Conservation (phyloP, 2,329 filamentous ascomycete genomes). For the Pyrenochaeta sp. region DNA sequence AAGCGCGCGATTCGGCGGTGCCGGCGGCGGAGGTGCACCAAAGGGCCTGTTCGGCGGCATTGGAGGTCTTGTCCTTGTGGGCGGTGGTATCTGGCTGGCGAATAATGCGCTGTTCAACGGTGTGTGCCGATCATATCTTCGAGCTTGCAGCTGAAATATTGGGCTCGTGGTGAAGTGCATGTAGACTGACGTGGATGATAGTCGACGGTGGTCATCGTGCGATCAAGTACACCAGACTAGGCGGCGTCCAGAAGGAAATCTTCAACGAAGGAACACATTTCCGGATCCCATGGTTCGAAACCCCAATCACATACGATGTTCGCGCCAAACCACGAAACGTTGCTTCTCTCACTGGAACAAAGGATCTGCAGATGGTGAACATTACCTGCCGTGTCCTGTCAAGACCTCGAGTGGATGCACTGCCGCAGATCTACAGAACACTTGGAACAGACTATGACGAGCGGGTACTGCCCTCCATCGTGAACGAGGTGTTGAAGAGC, state of each 20-base stretch:
- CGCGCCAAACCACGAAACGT: conserved; percentile 97
- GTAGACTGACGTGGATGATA: conserved; percentile 43
- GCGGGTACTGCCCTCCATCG: conserved; percentile 96
- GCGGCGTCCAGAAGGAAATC: conserved; percentile 94
- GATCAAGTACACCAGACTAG: conserved; percentile 95
- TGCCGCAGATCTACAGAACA: conserved; percentile 97
- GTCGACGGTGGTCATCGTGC: conserved; percentile 98
- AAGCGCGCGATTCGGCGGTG: conserved; percentile 55
- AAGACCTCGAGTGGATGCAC: conserved; percentile 81
- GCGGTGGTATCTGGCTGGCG: conserved; percentile 61
- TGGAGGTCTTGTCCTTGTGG: conserved; percentile 61
- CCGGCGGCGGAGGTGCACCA: conserved; percentile 56
- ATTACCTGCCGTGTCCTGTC: conserved; percentile 99
- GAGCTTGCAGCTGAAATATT: background rate
- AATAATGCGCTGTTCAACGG: conserved; percentile 75
- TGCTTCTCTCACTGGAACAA: conserved; percentile 95
- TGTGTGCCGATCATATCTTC: conserved; percentile 41
- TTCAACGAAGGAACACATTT: conserved; percentile 98
- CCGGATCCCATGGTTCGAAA: conserved; percentile 96
- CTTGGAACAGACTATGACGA: conserved; percentile 96
- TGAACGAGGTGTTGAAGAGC: conserved; percentile 98
- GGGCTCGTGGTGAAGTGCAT: background rate
- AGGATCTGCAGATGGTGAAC: conserved; percentile 99
- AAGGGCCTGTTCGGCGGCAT: conserved; percentile 63
- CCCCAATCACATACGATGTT: conserved; percentile 95